Evolutionary conservation across 2,329 filamentous ascomycete species (phyloP).

Genomic region (Corinectria fuckeliana): DNA sequence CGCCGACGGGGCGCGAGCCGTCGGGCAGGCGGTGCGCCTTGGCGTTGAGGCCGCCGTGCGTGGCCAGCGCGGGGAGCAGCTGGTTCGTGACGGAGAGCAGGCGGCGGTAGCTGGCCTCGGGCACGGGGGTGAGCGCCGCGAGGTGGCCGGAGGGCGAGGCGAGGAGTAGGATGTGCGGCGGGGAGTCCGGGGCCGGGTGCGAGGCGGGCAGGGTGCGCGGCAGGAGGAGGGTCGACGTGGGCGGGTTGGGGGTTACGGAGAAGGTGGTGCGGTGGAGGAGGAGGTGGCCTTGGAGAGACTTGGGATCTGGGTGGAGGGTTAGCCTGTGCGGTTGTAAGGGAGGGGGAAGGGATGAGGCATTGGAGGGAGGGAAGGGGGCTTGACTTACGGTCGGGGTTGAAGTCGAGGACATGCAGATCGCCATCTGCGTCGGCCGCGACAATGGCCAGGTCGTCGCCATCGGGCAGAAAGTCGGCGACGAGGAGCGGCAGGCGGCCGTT

Average conservation of each 20-base stretch:
- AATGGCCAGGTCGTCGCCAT: conserved; percentile 82
- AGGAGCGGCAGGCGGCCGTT: conserved; percentile 78
- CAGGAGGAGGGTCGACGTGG: conserved; percentile 77
- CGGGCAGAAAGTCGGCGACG: conserved; percentile 85
- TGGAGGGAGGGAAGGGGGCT: no score
- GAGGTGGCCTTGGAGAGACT: conserved; percentile 87
- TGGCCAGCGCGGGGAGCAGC: conserved; percentile 76
- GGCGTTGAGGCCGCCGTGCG: conserved; percentile 82
- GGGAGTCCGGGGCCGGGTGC: conserved; percentile 39
- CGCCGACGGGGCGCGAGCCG: conserved; percentile 52
- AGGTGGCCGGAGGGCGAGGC: conserved; percentile 79
- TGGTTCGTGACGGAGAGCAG: conserved; percentile 83
- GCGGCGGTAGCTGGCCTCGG: conserved; percentile 82
- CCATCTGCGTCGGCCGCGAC: conserved; percentile 84
- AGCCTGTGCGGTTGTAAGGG: conserved; percentile 20
- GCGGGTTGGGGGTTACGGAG: conserved; percentile 79
- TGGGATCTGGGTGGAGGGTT: conserved; percentile 70
- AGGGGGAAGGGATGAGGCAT: background rate
- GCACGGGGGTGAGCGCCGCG: conserved; percentile 76
- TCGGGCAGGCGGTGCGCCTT: conserved; percentile 72
- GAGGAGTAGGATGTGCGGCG: conserved; percentile 64
- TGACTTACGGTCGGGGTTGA: conserved; percentile 88
- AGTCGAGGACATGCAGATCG: conserved; percentile 88
- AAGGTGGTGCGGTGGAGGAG: conserved; percentile 89
- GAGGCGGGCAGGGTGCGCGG: conserved; percentile 65